Conservation (phyloP, 2,329 filamentous ascomycete species). For the Alternaria incomplexa region DNA sequence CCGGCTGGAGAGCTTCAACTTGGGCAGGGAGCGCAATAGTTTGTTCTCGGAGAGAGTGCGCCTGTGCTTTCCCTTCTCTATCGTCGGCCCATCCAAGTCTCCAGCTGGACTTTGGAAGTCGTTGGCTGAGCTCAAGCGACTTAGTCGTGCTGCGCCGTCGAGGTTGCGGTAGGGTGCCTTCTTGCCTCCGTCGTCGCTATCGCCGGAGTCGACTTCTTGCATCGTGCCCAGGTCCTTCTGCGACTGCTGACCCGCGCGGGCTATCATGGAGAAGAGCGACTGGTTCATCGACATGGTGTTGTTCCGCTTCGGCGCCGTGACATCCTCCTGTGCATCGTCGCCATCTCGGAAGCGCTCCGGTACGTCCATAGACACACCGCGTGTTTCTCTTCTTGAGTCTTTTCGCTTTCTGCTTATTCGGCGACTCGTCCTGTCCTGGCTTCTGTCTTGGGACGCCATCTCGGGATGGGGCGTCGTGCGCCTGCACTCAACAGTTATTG, state of each 20-base stretch:
- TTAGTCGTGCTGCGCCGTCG: constrained; percentile 44
- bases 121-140: constrained; percentile 43
- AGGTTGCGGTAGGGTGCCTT: constrained; percentile 34
- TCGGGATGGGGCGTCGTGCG: constrained; percentile 19
- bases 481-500: constrained; percentile 8
- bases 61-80: constrained; percentile 54
- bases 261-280: constrained; percentile 91
- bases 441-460: constrained; percentile 45
- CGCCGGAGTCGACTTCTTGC: constrained; percentile 73
- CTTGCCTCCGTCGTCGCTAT: constrained; percentile 66
- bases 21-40: constrained; percentile 69
- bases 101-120: constrained; percentile 30
- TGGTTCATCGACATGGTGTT: constrained; percentile 79
- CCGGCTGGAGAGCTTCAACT: constrained; percentile 53
- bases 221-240: constrained; percentile 83
- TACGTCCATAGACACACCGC: constrained; percentile 56
- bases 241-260: constrained; percentile 82
- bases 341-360: constrained; percentile 65
- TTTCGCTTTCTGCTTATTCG: constrained; percentile 45
- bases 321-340: constrained; percentile 66
- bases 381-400: constrained; percentile 34
- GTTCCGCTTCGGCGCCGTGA: constrained; percentile 60
- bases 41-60: constrained; percentile 70
- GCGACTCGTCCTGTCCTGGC: constrained; percentile 33
- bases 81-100: constrained; percentile 21